These are phyloP conservation scores for Neurospora intermedia DNA, from an alignment of 495 filamentous ascomycete genomes.

Conservation along the genomic window DNA sequence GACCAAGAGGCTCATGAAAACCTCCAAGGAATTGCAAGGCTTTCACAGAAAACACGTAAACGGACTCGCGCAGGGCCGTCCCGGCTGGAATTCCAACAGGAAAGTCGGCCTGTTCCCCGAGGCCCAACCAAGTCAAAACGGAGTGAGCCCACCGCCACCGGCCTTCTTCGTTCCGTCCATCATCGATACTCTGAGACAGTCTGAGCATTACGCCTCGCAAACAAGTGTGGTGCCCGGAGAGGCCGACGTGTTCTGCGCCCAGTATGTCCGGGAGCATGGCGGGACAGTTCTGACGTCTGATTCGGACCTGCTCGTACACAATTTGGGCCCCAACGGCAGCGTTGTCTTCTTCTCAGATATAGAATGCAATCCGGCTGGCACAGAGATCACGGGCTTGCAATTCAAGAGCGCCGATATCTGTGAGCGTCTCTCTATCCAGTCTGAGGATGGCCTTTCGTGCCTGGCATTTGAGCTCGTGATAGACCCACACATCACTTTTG, in stretches of 20 bases:
- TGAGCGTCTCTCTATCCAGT: slow-evolving; percentile 21
- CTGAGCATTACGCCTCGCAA: slow-evolving; percentile 34
- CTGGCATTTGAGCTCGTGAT: slow-evolving; percentile 31
- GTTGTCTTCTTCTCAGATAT: slow-evolving; percentile 51
- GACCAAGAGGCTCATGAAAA: slow-evolving; percentile 15
- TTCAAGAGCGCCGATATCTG: slow-evolving; percentile 29
- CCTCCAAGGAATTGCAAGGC: slow-evolving; percentile 11
- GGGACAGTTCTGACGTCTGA: slow-evolving; percentile 54
- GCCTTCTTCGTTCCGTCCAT: slow-evolving; percentile 59
- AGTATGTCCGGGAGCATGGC: slow-evolving; percentile 37
- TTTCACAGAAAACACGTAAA: slow-evolving; percentile 11
- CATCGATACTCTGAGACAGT: slow-evolving; percentile 46
- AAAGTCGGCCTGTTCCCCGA: slow-evolving; percentile 13
- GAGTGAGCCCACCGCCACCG: slow-evolving; percentile 36
- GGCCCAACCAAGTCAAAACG: slow-evolving; percentile 5
- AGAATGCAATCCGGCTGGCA: slow-evolving; percentile 7
- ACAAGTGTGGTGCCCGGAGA: slow-evolving; percentile 55
- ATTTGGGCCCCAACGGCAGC: slow-evolving; percentile 45
- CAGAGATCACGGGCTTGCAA: slow-evolving; percentile 25
- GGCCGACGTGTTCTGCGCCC: slow-evolving; percentile 59
- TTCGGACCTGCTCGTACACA: slow-evolving; percentile 63
- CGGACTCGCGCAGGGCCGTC: slow-evolving; percentile 8
- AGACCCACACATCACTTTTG: slow-evolving; percentile 21
- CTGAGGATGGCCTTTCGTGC: slow-evolving; percentile 13
- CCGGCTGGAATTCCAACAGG: background rate